Percentiles rank a stretch among this genome's conserved stretches.
phyloP scores from a whole-genome alignment of 495 filamentous ascomycete genomes.

The Thermochaetoides thermophila region DNA sequence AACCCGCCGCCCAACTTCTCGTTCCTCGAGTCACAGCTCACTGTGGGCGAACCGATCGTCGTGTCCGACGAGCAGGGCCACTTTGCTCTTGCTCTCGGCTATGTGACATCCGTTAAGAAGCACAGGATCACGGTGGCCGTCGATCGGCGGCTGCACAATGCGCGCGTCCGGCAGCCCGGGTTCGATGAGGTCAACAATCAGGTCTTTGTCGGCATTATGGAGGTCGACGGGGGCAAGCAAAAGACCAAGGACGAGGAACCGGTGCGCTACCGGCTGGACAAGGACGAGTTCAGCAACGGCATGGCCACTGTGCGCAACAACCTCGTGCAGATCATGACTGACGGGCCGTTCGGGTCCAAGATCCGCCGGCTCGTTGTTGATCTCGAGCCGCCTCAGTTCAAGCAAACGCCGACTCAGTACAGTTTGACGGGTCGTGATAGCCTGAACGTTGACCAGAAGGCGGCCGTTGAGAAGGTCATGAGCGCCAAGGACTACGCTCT shows the following conservation, averaged over 20 bases:
- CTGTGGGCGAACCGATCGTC: constrained; percentile 78
- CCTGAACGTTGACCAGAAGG: constrained; percentile 75
- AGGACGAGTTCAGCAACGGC: constrained; percentile 95
- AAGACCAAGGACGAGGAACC: constrained; percentile 36
- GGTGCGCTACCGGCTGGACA: constrained; percentile 73
- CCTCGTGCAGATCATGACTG: constrained; percentile 78
- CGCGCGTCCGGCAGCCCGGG: constrained; percentile 53
- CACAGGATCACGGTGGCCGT: constrained; percentile 71
- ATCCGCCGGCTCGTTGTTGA: constrained; percentile 69
- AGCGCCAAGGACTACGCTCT: constrained; percentile 86
- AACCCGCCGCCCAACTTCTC: constrained; percentile 45
- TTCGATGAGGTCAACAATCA: constrained; percentile 70
- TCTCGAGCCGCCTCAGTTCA: constrained; percentile 56
- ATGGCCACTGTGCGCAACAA: constrained; percentile 93
- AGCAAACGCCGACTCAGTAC: constrained; percentile 43
- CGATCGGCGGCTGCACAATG: constrained; percentile 75
- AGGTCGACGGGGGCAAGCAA: constrained; percentile 44
- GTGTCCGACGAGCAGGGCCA: constrained; percentile 93
- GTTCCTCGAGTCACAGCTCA: constrained; percentile 84
- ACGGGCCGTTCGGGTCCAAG: constrained; percentile 51
- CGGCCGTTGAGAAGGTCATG: constrained; percentile 87
- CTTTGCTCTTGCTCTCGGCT: constrained; percentile 86
- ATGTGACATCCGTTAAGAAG: constrained; percentile 59
- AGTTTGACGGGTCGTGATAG: constrained; percentile 36
- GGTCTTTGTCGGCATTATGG: constrained; percentile 82